Base-by-base conservation (phyloP, 345 rosid species). In the Gossypioides kirkii region DNA sequence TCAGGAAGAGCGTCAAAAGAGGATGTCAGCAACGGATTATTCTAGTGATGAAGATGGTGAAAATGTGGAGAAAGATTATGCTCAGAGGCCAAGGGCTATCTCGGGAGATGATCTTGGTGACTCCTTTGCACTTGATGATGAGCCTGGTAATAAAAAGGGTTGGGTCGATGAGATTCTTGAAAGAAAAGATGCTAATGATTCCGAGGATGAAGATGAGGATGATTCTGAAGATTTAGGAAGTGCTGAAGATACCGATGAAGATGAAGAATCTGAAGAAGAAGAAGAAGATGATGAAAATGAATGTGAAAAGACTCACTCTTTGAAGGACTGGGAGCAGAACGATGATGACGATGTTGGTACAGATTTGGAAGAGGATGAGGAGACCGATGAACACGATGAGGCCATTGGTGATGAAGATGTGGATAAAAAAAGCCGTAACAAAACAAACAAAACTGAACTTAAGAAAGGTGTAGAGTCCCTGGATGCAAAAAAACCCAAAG, bases 91-190 rank as follows among this genome's bases (percentile, higher is more conserved):
- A 59, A 84, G 79, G 67, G 67, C 87, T 23, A 61, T 82, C 72
- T 92, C 96, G 58, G 97, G 97, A 9, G 98, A 92, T 80, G 97
- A 91, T 84, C 97, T 90, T 72, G 97, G 97, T 72, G 98, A 91
- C 83, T 91, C 94, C 25, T 95, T 95, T 72, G 77, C 91, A 18
- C 71, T 84, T 69, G 91, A 85, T 56, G 93, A 87, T 56, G 86
- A 92, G 69, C 73, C 79, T 56, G 78, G 79, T 28, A 45, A 76
- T 64, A 84, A 59, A 82, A 89, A 81, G 71, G 97, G 97, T 18
- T 92, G 98, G 98, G 82, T 90, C 79, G 93, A 91, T 86, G 90
- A 92, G 83, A 83, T 88, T 82, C 92, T 90, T 85, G 93, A 76
- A 79, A 85, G 86, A 73, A 75, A 81, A 81, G 87, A 84, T 72